Base-by-base conservation (phyloP, 345 rosid species). In the Eucalyptus lansdowneana region DNA sequence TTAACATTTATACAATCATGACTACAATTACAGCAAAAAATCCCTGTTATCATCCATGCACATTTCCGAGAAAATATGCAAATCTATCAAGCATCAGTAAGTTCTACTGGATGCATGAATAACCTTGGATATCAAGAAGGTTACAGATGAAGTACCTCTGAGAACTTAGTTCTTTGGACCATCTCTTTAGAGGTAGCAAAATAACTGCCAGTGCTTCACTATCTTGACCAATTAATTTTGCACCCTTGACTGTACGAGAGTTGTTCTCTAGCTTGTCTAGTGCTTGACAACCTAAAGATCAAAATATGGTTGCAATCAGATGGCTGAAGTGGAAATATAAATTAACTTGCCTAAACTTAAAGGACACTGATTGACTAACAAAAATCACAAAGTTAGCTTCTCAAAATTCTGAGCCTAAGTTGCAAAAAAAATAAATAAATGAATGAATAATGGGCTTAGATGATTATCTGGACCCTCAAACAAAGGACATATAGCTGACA, bases 241-340 rank as follows among this genome's bases (percentile, higher is more conserved):
- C 99, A 87, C 99, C 99, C 93, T 97, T 94, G 89, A 95, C 97
- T 50, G 98, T 97, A 89, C 94, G 94, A 42, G 98, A 97, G 90
- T 94, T 94, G 92, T 90, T 97, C 90, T 96, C 99, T 92, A 97
- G 86, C 93, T 93, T 94, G 94, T 96, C 98, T 90, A 97, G 88
- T 88, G 92, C 86, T 90, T 92, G 93, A 88, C 91, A 92, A 92
- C 98, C 99, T 98, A 90, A 88, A 93, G 37, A 88, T 80, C 45
- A 58, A 76, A 76, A 76, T 76, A 40, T 24, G 7, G 9, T 86
- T 53, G 45, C 88, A 86, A 40, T 76, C 85, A 76, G 29, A 76
- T 76, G 85, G 47, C 47, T 76, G 27, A 40, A 76, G 47, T 40
- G 45, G 85, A 76, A 76, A 76, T 76, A 40, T 76, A 19, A 76